Evolutionary conservation across 192 early-diverging fungal genomes (phyloP).

Genomic region (Entrophospora sp.): DNA sequence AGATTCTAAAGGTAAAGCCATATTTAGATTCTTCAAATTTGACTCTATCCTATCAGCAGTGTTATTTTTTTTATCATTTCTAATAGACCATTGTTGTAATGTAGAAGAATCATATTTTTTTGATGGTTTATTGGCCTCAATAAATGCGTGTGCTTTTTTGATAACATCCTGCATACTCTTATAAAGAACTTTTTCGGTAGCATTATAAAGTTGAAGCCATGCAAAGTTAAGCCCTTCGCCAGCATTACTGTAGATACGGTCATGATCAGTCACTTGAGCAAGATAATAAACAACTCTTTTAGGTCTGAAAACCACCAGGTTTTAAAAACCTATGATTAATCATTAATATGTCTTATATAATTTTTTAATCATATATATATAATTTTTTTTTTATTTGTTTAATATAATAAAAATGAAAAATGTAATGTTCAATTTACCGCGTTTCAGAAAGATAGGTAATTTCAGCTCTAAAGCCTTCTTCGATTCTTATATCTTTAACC

Average conservation of each 20-base stretch:
- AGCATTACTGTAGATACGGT: slow-evolving; percentile 47
- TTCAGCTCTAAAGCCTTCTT: slow-evolving; percentile 66
- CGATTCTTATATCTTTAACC: slow-evolving; percentile 57
- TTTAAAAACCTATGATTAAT: slow-evolving; percentile 27
- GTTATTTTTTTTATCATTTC: slow-evolving; percentile 28
- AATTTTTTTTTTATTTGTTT: background rate
- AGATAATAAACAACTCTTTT: slow-evolving; percentile 74
- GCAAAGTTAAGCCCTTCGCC: slow-evolving; percentile 59
- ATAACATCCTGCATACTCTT: slow-evolving; percentile 79
- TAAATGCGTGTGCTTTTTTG: slow-evolving; percentile 51
- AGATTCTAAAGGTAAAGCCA: slow-evolving; percentile 36
- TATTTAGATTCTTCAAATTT: slow-evolving; percentile 37
- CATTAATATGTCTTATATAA: background rate
- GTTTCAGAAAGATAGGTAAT: slow-evolving; percentile 73
- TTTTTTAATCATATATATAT: too few species aligned
- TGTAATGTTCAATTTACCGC: too few species aligned
- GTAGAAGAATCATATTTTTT: slow-evolving; percentile 25
- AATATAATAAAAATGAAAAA: background rate
- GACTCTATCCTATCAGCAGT: slow-evolving; percentile 32
- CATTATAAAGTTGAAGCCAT: slow-evolving; percentile 60
- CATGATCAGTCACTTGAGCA: slow-evolving; percentile 54
- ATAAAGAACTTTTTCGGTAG: slow-evolving; percentile 57
- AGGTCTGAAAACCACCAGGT: too few species aligned
- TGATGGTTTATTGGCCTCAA: slow-evolving; percentile 42
- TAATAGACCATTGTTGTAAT: slow-evolving; percentile 29